These are phyloP conservation scores for Metschnikowia santaceciliae DNA, from an alignment of 805 yeast species.

Conservation along the genomic window DNA sequence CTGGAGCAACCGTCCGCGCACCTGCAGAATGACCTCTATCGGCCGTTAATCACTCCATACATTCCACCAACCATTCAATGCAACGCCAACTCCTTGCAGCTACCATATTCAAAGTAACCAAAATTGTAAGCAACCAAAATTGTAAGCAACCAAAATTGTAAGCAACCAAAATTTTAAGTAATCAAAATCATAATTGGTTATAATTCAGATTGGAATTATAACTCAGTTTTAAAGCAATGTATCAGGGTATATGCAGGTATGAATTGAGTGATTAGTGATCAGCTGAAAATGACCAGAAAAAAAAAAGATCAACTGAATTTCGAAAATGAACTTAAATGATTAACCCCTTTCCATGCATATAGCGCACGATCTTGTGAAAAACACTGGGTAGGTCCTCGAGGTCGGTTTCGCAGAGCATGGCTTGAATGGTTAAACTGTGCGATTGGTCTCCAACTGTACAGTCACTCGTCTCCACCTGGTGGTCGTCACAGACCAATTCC, in stretches of 20 bases:
- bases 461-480: conserved; percentile 9
- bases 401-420: conserved; percentile 7
- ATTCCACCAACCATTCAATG: no score
- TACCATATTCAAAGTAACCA: no score
- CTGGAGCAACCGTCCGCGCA: no score
- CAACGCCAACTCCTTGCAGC: conserved; percentile 22
- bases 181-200: no score
- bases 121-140: no score
- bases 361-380: conserved; percentile 5
- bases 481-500: conserved; percentile 21
- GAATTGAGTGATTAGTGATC: not conserved
- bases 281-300: not conserved
- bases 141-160: no score
- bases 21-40: no score
- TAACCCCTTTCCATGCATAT: conserved; percentile 4
- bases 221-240: no score
- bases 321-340: not conserved
- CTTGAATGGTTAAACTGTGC: conserved; percentile 7
- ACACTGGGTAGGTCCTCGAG: not conserved
- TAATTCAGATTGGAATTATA: no score
- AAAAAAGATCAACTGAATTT: not conserved
- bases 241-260: no score
- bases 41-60: no score
- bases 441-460: conserved; percentile 2
- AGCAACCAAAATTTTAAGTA: no score